These are phyloP conservation scores for Monascus ruber DNA, from an alignment of 2,329 filamentous ascomycete species.

Conservation along the genomic window DNA sequence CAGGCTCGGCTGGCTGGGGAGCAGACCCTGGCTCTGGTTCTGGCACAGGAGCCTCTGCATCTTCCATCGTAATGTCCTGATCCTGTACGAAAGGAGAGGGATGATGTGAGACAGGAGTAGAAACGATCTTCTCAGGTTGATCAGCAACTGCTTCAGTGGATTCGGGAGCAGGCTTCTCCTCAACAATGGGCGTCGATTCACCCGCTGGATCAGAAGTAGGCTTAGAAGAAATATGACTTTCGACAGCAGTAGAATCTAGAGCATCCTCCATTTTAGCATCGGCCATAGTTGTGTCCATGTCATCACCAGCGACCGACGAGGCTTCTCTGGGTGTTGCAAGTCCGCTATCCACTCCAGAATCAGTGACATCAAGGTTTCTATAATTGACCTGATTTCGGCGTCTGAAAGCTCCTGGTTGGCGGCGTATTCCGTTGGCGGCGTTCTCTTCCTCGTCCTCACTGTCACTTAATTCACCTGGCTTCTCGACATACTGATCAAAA, in stretches of 20 bases:
- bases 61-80: constrained; percentile 30
- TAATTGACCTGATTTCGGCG: constrained; percentile 52
- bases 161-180: constrained; percentile 22
- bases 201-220: constrained; percentile 10
- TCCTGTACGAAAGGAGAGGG: constrained; percentile 20
- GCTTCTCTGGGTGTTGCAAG: constrained; percentile 34
- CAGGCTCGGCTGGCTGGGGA: constrained; percentile 3
- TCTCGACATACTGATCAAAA: constrained; percentile 66
- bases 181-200: constrained; percentile 18
- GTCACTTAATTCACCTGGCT: constrained; percentile 72
- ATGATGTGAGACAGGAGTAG: constrained; percentile 19
- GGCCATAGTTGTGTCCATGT: constrained; percentile 20
- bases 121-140: constrained; percentile 16
- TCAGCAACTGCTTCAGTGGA: constrained; percentile 20
- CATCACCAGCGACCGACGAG: constrained; percentile 34
- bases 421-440: constrained; percentile 57
- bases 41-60: constrained; percentile 14
- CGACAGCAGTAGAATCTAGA: constrained; percentile 24
- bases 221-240: constrained; percentile 10
- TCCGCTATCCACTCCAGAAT: constrained; percentile 43
- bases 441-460: constrained; percentile 79
- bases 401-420: constrained; percentile 38
- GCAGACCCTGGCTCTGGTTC: neutral
- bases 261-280: constrained; percentile 33
- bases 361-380: constrained; percentile 45